Evolutionary conservation across 2,329 filamentous ascomycete species (phyloP).

Genomic region (Pseudogymnoascus sp.): DNA sequence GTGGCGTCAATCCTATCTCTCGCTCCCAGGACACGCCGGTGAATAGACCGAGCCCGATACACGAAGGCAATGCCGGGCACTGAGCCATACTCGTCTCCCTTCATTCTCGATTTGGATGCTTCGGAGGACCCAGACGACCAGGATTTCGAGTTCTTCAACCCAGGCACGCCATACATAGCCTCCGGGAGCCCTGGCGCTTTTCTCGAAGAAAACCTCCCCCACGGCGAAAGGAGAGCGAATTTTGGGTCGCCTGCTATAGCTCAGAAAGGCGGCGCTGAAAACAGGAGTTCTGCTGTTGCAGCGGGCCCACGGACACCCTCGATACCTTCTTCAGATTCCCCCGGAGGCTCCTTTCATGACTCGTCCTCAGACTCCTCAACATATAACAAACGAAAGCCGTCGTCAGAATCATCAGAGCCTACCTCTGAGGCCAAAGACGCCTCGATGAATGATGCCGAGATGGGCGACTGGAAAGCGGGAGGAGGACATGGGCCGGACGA

Average conservation of each 20-base stretch:
- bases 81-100: constrained; percentile 23
- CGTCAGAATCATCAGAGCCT: constrained; percentile 39
- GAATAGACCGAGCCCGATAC: constrained; percentile 8
- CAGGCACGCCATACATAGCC: constrained; percentile 25
- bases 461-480: constrained; percentile 37
- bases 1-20: not conserved
- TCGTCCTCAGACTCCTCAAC: constrained; percentile 45
- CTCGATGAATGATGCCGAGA: constrained; percentile 36
- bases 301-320: constrained; percentile 21
- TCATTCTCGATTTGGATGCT: constrained; percentile 30
- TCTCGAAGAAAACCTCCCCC: constrained; percentile 23
- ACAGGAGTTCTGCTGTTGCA: constrained; percentile 20
- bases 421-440: constrained; percentile 34
- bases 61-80: constrained; percentile 11
- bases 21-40: constrained; percentile 2
- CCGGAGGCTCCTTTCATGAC: constrained; percentile 37
- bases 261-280: constrained; percentile 21
- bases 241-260: constrained; percentile 22
- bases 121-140: constrained; percentile 26
- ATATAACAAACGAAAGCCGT: constrained; percentile 38
- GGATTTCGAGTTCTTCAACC: constrained; percentile 33
- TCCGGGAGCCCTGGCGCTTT: constrained; percentile 26
- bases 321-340: constrained; percentile 22
- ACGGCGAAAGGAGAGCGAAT: constrained; percentile 20
- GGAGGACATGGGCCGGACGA: constrained; percentile 32